A percentile compares a stretch with the other conserved stretches of the same genome.
Evolutionary conservation across 2,329 filamentous ascomycete genomes (phyloP).

Genomic region (Colletotrichum tropicale): DNA sequence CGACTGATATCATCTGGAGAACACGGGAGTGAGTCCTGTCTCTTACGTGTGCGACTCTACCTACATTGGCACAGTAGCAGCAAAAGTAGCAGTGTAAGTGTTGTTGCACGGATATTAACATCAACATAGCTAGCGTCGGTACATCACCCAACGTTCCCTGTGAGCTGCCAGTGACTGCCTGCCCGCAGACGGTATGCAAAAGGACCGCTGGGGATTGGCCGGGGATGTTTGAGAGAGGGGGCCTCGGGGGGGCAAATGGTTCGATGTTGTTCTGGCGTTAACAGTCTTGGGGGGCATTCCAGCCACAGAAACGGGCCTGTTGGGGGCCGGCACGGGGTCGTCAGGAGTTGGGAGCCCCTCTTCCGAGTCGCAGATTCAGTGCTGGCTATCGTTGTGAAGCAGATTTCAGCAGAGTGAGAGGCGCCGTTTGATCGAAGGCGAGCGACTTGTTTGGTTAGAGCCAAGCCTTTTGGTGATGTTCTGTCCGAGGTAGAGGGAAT

Average conservation of each 20-base stretch:
- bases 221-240: not conserved
- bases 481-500: not conserved
- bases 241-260: not conserved
- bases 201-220: not conserved
- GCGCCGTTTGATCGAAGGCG: not conserved
- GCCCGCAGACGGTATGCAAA: not conserved
- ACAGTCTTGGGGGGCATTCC: not conserved
- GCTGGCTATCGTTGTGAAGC: not conserved
- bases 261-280: not conserved
- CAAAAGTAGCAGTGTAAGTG: not conserved
- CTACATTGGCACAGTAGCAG: not conserved
- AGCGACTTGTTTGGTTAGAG: not conserved
- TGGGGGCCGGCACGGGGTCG: not conserved
- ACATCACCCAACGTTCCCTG: not conserved
- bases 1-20: not conserved
- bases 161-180: not conserved
- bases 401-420: not conserved
- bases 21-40: not conserved
- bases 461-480: not conserved
- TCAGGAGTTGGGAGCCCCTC: constrained; percentile 11
- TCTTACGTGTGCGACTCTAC: not conserved
- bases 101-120: not conserved
- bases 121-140: not conserved
- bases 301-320: constrained; percentile 3
- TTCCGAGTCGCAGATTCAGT: constrained; percentile 15